These are phyloP conservation scores for Geosmithia flava DNA, from an alignment of 2,329 filamentous ascomycete genomes.

Conservation along the genomic window DNA sequence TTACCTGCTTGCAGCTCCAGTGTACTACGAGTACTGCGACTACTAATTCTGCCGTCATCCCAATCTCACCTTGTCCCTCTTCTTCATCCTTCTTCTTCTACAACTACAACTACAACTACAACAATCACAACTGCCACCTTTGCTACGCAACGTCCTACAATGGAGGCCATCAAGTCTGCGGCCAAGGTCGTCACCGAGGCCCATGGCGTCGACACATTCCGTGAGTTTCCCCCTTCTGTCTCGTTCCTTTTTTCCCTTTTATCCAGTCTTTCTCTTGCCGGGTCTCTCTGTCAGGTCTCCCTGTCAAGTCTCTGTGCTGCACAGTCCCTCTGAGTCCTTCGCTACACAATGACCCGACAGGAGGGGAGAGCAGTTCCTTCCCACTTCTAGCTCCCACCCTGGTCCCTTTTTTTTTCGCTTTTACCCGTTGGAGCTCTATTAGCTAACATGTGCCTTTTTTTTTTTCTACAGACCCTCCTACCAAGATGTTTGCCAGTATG, in stretches of 20 bases:
- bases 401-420: not conserved
- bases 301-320: too few relatives aligned
- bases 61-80: too few relatives aligned
- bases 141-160: not conserved
- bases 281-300: not conserved
- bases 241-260: not conserved
- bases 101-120: not conserved
- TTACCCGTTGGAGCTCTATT: not conserved
- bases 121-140: not conserved
- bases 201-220: constrained; percentile 63
- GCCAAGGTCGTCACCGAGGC: constrained; percentile 52
- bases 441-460: not conserved
- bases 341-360: too few relatives aligned
- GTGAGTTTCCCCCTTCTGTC: constrained; percentile 26
- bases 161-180: not conserved
- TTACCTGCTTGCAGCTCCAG: too few relatives aligned
- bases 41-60: too few relatives aligned
- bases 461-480: constrained; percentile 39
- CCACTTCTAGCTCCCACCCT: too few relatives aligned
- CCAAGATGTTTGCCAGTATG: constrained; percentile 58
- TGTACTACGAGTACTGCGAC: too few relatives aligned
- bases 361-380: too few relatives aligned
- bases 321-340: too few relatives aligned
- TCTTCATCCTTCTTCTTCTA: not conserved
- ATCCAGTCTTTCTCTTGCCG: not conserved